These are phyloP conservation scores for Pleurotus cornucopiae DNA, from an alignment of 768 basidiomycete species.

Conservation along the genomic window DNA sequence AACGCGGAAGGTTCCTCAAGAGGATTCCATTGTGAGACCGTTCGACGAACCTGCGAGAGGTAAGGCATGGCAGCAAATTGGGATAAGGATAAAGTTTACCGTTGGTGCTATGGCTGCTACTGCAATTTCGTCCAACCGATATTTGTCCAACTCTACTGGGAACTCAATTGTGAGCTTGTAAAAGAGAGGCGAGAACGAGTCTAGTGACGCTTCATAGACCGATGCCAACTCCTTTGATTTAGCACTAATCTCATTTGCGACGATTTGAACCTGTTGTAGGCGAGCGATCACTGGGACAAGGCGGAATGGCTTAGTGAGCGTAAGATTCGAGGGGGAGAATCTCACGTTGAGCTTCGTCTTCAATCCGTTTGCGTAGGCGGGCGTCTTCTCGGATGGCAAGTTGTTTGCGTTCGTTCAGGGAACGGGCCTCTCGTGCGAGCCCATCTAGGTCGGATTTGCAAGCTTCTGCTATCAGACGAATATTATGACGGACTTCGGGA, in stretches of 20 bases:
- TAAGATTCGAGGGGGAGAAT: constrained; percentile 9
- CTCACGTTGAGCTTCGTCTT: constrained; percentile 76
- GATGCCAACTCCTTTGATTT: constrained; percentile 63
- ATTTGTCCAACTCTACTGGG: constrained; percentile 67
- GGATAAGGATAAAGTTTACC: constrained; percentile 31
- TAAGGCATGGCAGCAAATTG: too few species aligned
- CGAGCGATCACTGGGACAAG: constrained; percentile 62
- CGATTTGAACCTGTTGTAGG: constrained; percentile 70
- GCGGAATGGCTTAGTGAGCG: constrained; percentile 4
- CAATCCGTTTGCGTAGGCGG: constrained; percentile 62
- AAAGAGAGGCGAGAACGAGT: constrained; percentile 69
- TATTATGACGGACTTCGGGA: constrained; percentile 96
- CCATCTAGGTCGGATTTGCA: constrained; percentile 85
- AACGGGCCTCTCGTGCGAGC: constrained; percentile 85
- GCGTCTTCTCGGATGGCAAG: constrained; percentile 68
- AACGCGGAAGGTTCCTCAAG: constrained; percentile 69
- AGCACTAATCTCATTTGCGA: constrained; percentile 66
- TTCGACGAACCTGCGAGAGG: constrained; percentile 51
- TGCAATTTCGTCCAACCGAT: constrained; percentile 85
- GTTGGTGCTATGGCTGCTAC: constrained; percentile 88
- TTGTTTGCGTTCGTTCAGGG: constrained; percentile 74
- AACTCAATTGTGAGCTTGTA: constrained; percentile 69
- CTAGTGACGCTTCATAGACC: constrained; percentile 67
- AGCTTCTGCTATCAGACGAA: constrained; percentile 79
- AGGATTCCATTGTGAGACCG: constrained; percentile 79